Conservation (phyloP, 2,329 filamentous ascomycete genomes). For the Colletotrichum sp. region DNA sequence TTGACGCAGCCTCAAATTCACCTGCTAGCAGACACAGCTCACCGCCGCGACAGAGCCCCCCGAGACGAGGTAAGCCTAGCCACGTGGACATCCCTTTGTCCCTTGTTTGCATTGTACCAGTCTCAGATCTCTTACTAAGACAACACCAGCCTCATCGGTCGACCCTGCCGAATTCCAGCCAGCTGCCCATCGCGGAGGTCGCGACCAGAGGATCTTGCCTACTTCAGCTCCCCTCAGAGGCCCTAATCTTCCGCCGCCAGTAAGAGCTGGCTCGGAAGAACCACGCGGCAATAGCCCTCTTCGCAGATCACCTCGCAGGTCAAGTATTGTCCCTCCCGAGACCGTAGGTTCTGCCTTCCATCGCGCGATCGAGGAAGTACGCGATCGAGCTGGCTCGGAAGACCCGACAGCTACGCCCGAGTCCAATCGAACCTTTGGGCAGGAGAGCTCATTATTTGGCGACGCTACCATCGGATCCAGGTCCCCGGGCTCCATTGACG, state of each 20-base stretch:
- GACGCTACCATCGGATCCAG: conserved; percentile 1
- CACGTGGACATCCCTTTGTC: neutral
- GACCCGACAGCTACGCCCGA: neutral
- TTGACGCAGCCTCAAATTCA: neutral
- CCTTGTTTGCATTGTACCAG: neutral
- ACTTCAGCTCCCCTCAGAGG: neutral
- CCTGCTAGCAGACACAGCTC: neutral
- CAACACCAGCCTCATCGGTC: neutral
- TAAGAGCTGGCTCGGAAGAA: neutral
- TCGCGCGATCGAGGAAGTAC: neutral
- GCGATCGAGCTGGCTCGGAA: neutral
- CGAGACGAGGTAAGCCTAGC: conserved; percentile 3
- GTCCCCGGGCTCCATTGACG: neutral
- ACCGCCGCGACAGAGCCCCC: neutral
- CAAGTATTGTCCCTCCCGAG: neutral
- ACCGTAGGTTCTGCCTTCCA: neutral
- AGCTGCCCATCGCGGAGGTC: neutral
- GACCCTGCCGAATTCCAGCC: neutral
- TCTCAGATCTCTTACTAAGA: conserved; percentile 8
- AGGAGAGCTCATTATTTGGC: conserved; percentile 19
- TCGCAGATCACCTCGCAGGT: neutral
- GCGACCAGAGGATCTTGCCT: neutral
- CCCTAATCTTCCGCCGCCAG: neutral
- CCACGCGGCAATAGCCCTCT: neutral
- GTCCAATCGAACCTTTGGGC: conserved; percentile 14